Conservation (phyloP, 257 asterid genomes). For the Prunella vulgaris region DNA sequence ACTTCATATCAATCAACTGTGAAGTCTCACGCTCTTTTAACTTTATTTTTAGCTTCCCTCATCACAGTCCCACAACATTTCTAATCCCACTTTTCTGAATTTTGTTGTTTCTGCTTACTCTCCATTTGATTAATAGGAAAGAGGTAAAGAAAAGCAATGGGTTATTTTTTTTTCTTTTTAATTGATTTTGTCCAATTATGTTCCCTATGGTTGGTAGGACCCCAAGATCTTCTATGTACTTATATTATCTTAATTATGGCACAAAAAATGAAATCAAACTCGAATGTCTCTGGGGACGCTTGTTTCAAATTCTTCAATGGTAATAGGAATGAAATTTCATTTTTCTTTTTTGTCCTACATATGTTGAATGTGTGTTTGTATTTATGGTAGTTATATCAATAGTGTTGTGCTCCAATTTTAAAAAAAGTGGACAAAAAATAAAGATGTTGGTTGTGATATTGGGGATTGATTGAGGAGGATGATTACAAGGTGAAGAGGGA, state of each 20-base stretch:
- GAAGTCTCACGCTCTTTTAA: constrained; percentile 4
- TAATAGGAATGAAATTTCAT: no score
- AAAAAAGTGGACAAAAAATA: no score
- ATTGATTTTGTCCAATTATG: constrained; percentile 16
- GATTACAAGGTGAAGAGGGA: no score
- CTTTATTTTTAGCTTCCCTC: constrained; percentile 17
- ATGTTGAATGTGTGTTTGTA: no score
- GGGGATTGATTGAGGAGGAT: no score
- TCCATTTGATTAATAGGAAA: constrained; percentile 11
- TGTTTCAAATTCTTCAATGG: no score
- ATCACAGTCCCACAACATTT: constrained; percentile 25
- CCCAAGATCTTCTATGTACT: background rate
- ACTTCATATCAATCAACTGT: background rate
- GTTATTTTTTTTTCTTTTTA: background rate
- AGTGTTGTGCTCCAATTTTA: no score
- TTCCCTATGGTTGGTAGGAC: background rate
- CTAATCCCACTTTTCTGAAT: background rate
- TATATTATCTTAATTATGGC: background rate
- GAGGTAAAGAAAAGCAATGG: constrained; percentile 16
- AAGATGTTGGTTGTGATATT: no score
- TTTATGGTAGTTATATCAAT: no score
- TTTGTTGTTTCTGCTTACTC: background rate
- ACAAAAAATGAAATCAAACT: background rate
- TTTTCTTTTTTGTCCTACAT: no score
- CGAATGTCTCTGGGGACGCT: no score